Evolutionary conservation across 2,329 filamentous ascomycete species (phyloP).

Genomic region (Diaporthe sp.): DNA sequence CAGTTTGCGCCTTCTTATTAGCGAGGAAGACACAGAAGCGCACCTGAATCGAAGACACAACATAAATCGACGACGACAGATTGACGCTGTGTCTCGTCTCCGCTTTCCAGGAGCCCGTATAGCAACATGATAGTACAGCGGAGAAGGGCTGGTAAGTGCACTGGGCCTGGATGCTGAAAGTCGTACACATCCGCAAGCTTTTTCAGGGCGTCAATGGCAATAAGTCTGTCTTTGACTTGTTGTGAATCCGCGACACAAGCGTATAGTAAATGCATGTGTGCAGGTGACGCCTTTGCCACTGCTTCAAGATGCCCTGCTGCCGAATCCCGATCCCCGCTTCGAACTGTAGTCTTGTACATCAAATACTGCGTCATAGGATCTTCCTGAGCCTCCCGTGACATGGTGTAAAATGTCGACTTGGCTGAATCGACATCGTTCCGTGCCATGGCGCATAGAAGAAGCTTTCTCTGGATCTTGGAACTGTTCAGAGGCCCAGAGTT

Average conservation of each 20-base stretch:
- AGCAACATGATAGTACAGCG: slow-evolving; percentile 70
- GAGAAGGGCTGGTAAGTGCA: slow-evolving; percentile 75
- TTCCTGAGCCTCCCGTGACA: slow-evolving; percentile 69
- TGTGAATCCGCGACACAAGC: slow-evolving; percentile 86
- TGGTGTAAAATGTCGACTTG: slow-evolving; percentile 66
- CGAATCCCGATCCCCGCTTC: slow-evolving; percentile 67
- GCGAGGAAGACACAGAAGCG: not conserved
- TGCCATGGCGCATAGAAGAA: slow-evolving; percentile 78
- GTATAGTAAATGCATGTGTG: slow-evolving; percentile 75
- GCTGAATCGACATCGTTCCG: slow-evolving; percentile 68
- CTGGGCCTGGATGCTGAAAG: slow-evolving; percentile 57
- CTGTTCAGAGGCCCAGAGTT: slow-evolving; percentile 75
- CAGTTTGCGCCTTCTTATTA: not conserved
- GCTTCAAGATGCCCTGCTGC: slow-evolving; percentile 74
- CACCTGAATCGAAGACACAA: slow-evolving; percentile 61
- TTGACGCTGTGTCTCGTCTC: slow-evolving; percentile 40
- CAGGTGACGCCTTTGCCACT: slow-evolving; percentile 67
- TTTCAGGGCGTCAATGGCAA: slow-evolving; percentile 71
- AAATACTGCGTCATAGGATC: slow-evolving; percentile 79
- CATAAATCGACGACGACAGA: slow-evolving; percentile 65
- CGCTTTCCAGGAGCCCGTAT: slow-evolving; percentile 56
- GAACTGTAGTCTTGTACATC: slow-evolving; percentile 80
- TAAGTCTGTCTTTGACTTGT: slow-evolving; percentile 70
- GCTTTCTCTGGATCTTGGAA: slow-evolving; percentile 79
- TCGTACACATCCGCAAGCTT: slow-evolving; percentile 70